Conservation (phyloP, 768 basidiomycete species). For the Tulasnella sp. region DNA sequence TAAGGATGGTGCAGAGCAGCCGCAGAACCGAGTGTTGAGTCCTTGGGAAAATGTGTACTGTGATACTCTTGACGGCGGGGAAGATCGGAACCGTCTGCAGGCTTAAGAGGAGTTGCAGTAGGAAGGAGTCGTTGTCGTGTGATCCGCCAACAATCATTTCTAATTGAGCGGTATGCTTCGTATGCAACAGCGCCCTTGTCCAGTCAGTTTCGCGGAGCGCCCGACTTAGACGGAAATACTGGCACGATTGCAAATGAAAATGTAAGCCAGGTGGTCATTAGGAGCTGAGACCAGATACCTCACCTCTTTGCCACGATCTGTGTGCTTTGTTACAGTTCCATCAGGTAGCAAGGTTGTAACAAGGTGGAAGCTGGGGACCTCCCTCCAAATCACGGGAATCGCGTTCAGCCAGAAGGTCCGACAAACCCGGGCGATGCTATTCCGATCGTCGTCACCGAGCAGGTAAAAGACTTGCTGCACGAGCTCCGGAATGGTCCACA, state of each 20-base stretch:
- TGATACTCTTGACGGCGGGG: no score
- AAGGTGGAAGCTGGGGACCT: not conserved
- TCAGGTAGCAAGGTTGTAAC: not conserved
- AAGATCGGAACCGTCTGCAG: not conserved
- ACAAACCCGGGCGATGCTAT: not conserved
- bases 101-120: not conserved
- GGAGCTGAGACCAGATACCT: not conserved
- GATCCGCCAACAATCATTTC: not conserved
- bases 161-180: not conserved
- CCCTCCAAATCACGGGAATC: not conserved
- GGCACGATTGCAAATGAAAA: not conserved
- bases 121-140: not conserved
- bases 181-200: not conserved
- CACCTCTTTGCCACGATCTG: not conserved
- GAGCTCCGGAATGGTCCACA: not conserved
- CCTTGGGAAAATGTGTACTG: no score
- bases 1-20: no score
- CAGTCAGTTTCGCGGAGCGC: not conserved
- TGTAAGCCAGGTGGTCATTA: no score
- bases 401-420: not conserved
- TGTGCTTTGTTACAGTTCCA: not conserved
- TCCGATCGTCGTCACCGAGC: not conserved
- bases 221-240: not conserved
- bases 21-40: no score
- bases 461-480: not conserved